A percentile compares a stretch with the other conserved stretches of the same genome.
phyloP scores from a whole-genome alignment of 345 rosid genomes.

The Geranium brycei region DNA sequence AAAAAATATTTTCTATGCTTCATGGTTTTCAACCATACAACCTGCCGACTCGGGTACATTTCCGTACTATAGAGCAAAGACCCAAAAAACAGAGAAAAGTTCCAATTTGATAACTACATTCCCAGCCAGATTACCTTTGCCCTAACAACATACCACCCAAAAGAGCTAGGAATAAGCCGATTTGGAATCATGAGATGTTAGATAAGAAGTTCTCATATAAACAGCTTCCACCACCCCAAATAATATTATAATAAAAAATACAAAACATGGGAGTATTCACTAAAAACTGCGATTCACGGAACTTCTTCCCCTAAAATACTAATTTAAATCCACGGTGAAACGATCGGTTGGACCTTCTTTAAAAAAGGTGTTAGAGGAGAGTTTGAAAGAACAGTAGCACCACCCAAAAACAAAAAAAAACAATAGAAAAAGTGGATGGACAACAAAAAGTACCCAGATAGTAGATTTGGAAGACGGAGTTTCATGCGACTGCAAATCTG shows the following conservation, averaged over 20 bases:
- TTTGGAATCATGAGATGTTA: background rate
- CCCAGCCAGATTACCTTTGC: background rate
- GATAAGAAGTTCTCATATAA: background rate
- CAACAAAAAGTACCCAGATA: conserved; percentile 60
- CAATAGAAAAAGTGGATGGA: background rate
- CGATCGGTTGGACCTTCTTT: background rate
- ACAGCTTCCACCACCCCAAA: background rate
- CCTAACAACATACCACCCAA: background rate
- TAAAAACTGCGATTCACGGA: background rate
- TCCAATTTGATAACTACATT: background rate
- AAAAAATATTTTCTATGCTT: background rate
- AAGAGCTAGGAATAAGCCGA: background rate
- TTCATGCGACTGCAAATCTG: conserved; percentile 91
- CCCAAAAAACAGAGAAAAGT: background rate
- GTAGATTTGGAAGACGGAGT: conserved; percentile 84
- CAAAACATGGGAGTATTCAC: background rate
- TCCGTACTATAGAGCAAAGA: background rate
- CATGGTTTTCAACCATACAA: background rate
- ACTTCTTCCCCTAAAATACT: background rate
- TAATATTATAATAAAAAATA: too few species aligned
- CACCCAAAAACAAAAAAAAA: background rate
- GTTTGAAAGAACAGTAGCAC: conserved; percentile 6
- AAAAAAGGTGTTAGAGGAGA: background rate
- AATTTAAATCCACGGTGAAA: background rate
- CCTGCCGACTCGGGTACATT: background rate